phyloP scores from a whole-genome alignment of 352 stramenopile genomes.

The Phytophthora pistaciae region DNA sequence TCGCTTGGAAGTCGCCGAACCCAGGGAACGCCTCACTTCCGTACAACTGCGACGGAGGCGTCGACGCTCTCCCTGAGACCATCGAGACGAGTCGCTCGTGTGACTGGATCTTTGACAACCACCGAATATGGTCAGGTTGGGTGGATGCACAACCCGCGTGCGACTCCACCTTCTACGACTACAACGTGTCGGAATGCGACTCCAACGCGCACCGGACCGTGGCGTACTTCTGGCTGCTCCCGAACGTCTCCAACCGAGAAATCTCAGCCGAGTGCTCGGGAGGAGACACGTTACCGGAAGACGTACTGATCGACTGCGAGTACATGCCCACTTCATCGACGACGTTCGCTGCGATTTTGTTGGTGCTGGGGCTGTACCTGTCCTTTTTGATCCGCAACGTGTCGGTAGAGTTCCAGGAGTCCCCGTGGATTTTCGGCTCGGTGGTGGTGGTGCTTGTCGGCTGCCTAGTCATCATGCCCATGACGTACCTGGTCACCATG shows the following conservation, averaged over 20 bases:
- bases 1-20: conserved; percentile 49
- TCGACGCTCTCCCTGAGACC: conserved; percentile 26
- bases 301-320: conserved; percentile 47
- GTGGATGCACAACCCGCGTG: conserved; percentile 40
- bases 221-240: conserved; percentile 49
- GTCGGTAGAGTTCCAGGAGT: conserved; percentile 74
- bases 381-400: conserved; percentile 71
- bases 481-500: conserved; percentile 60
- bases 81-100: conserved; percentile 55
- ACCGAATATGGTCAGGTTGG: conserved; percentile 42
- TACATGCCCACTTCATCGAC: conserved; percentile 42
- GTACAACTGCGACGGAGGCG: conserved; percentile 57
- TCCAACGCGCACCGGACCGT: conserved; percentile 32
- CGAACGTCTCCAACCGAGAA: conserved; percentile 17
- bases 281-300: conserved; percentile 23
- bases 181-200: conserved; percentile 46
- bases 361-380: conserved; percentile 52
- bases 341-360: conserved; percentile 40
- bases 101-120: conserved; percentile 46
- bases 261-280: conserved; percentile 43
- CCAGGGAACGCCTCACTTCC: conserved; percentile 41
- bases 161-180: conserved; percentile 53
- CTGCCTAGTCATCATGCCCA: conserved; percentile 50
- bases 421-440: conserved; percentile 69
- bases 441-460: conserved; percentile 57